phyloP scores from a whole-genome alignment of 2,329 filamentous ascomycete genomes.

The Colletotrichum tabaci region DNA sequence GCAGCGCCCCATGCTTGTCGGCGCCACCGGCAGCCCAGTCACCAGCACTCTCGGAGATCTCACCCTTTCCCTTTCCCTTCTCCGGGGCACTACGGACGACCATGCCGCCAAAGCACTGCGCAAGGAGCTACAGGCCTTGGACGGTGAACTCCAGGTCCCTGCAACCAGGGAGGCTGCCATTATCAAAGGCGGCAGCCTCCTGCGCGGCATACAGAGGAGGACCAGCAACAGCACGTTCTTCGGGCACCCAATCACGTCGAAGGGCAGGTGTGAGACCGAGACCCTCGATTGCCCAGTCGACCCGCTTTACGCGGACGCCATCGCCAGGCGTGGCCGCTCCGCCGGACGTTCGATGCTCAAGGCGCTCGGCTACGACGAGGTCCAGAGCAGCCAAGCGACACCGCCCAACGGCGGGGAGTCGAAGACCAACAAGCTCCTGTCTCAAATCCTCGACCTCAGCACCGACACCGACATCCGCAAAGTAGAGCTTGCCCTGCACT shows the following conservation, averaged over 20 bases:
- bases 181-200: not conserved
- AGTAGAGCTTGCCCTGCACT: no score
- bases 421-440: no score
- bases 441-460: no score
- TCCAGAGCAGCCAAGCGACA: no score
- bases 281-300: not conserved
- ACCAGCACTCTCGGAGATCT: not conserved
- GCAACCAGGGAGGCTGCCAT: not conserved
- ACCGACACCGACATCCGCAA: no score
- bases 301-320: not conserved
- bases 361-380: no score
- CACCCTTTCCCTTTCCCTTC: not conserved
- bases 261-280: not conserved
- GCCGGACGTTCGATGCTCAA: not conserved
- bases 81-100: not conserved
- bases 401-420: no score
- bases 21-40: not conserved
- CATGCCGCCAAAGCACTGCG: not conserved
- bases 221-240: not conserved
- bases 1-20: not conserved
- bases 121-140: not conserved
- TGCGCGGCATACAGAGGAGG: not conserved
- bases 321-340: not conserved
- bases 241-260: not conserved
- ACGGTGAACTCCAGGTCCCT: not conserved